These are phyloP conservation scores for Candida gigantensis DNA, from an alignment of 1,139 yeast species.

Conservation along the genomic window DNA sequence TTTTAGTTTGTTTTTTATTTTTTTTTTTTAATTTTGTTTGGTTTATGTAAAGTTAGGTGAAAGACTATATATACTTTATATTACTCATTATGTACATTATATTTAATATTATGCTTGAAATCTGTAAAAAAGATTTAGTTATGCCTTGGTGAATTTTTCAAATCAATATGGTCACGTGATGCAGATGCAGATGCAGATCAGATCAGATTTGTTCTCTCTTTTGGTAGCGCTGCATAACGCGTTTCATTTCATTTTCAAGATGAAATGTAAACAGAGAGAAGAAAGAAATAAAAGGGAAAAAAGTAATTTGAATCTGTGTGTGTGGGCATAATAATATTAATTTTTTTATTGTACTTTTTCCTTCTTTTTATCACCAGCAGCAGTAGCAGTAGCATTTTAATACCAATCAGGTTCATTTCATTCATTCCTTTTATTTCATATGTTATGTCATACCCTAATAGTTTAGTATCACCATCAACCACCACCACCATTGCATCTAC, in stretches of 20 bases:
- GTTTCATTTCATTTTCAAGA: neutral
- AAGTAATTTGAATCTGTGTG: too few relatives aligned
- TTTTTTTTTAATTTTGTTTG: constrained; percentile 1
- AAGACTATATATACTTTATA: too few relatives aligned
- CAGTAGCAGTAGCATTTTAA: neutral
- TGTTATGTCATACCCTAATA: constrained; percentile 6
- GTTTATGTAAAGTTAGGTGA: neutral
- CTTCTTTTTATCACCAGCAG: too few relatives aligned
- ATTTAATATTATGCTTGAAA: constrained; percentile 1
- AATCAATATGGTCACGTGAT: too few relatives aligned
- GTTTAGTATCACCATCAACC: constrained; percentile 6
- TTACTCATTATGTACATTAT: constrained; percentile 6
- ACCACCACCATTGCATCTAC: neutral
- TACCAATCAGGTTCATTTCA: neutral
- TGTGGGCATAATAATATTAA: too few relatives aligned
- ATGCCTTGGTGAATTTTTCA: too few relatives aligned
- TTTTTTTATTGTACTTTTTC: too few relatives aligned
- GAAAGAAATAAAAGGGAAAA: too few relatives aligned
- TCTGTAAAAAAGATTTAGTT: neutral
- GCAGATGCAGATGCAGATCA: too few relatives aligned
- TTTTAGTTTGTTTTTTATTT: neutral
- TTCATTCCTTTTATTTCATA: too few relatives aligned
- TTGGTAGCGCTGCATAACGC: neutral
- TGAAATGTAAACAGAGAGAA: too few relatives aligned
- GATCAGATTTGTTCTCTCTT: too few relatives aligned